Evolutionary conservation across 2,329 filamentous ascomycete genomes (phyloP).

Genomic region (Penicillium aurantiogriseum): DNA sequence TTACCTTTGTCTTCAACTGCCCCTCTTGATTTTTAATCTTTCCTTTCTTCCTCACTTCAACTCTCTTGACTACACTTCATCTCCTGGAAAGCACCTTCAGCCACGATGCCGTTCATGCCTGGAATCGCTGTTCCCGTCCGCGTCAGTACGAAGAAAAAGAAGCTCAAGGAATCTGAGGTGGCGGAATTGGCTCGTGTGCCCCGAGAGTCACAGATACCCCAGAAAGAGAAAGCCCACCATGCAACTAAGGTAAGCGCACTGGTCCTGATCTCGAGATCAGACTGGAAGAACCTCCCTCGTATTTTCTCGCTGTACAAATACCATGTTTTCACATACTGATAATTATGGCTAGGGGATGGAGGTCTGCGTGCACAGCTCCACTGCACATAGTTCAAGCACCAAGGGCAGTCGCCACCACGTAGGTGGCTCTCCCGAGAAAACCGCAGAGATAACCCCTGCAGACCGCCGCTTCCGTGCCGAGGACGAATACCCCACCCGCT

Average conservation of each 20-base stretch:
- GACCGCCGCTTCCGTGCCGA: constrained; percentile 1
- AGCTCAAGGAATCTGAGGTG: neutral
- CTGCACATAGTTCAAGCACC: neutral
- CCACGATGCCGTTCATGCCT: neutral
- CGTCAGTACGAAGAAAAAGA: neutral
- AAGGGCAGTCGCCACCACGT: neutral
- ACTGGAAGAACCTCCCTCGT: neutral
- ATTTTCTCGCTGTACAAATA: neutral
- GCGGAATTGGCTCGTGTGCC: neutral
- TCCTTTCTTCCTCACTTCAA: neutral
- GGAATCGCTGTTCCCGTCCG: neutral
- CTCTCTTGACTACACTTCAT: neutral
- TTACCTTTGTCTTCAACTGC: neutral
- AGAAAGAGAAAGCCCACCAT: neutral
- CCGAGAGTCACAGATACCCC: neutral
- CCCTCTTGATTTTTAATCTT: neutral
- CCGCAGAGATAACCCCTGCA: neutral
- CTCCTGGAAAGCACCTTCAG: neutral
- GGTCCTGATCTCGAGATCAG: neutral
- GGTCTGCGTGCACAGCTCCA: neutral
- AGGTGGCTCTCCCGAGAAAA: neutral
- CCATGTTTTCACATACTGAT: neutral
- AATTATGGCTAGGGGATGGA: neutral
- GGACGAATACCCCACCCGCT: neutral
- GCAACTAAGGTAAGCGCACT: neutral